Evolutionary conservation across 108 stramenopile species (phyloP).

Genomic region (Conticribra weissflogii): DNA sequence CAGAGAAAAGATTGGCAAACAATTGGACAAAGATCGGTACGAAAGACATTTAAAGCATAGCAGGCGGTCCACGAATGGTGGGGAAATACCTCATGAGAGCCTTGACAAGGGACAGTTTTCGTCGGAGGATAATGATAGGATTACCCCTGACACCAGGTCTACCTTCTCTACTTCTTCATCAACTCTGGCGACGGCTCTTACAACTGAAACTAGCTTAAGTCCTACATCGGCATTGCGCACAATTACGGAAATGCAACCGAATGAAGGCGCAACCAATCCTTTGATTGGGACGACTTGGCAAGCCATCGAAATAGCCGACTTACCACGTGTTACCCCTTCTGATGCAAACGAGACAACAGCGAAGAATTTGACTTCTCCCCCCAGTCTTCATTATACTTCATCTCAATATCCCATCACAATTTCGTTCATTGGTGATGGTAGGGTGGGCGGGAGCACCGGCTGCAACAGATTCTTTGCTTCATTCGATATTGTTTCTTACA

Average conservation of each 20-base stretch:
- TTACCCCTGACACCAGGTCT: too few relatives aligned
- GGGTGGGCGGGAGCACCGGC: conserved; percentile 6
- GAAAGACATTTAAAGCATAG: not conserved
- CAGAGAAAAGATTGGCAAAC: not conserved
- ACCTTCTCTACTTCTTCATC: too few relatives aligned
- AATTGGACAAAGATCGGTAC: not conserved
- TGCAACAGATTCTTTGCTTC: conserved; percentile 13
- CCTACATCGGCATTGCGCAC: not conserved
- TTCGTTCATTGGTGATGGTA: not conserved
- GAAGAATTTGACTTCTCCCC: not conserved
- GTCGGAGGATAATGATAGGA: too few relatives aligned
- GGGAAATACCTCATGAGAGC: too few relatives aligned
- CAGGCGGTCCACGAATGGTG: not conserved
- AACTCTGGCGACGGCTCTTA: not conserved
- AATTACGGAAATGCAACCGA: too few relatives aligned
- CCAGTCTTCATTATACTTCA: not conserved
- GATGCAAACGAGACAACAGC: not conserved
- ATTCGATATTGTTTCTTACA: not conserved
- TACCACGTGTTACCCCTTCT: not conserved
- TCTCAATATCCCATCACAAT: conserved; percentile 17
- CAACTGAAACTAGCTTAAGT: not conserved
- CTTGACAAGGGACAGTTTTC: too few relatives aligned
- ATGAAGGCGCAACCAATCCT: not conserved
- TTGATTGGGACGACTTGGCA: conserved; percentile 9
- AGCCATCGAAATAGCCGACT: not conserved